Evolutionary conservation across 441 rosid species (phyloP).

Genomic region (Pelargonium australe): DNA sequence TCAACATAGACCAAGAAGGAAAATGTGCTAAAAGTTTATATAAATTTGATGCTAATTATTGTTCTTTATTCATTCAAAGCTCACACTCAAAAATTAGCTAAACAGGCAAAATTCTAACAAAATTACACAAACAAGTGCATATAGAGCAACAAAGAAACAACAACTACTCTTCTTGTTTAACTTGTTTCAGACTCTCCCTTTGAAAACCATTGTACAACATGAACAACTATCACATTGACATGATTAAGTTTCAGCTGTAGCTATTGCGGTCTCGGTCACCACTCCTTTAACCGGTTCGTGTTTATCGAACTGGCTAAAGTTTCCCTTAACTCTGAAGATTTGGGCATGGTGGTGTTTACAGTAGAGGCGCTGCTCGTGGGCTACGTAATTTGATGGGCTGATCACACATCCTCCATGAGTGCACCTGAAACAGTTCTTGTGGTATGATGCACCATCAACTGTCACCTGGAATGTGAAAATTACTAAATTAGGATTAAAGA

Average conservation of each 20-base stretch:
- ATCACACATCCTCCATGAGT: constrained; percentile 62
- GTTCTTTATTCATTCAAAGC: background rate
- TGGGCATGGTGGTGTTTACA: constrained; percentile 72
- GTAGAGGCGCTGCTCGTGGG: constrained; percentile 59
- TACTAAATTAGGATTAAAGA: no score
- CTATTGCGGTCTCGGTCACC: constrained; percentile 21
- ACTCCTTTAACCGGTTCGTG: constrained; percentile 26
- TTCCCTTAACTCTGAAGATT: constrained; percentile 66
- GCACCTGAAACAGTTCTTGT: constrained; percentile 66
- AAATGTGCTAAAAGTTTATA: no score
- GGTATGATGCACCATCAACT: constrained; percentile 64
- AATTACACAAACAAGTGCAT: background rate
- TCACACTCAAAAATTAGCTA: background rate
- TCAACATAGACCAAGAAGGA: no score
- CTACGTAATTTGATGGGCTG: constrained; percentile 60
- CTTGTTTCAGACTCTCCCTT: constrained; percentile 9
- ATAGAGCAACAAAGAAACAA: constrained; percentile 1
- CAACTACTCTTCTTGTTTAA: constrained; percentile 11
- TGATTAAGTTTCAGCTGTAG: constrained; percentile 21
- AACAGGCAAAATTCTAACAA: background rate
- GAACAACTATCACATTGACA: background rate
- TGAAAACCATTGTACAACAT: constrained; percentile 5
- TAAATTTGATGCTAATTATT: background rate
- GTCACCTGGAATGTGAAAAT: constrained; percentile 44
- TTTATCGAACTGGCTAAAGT: constrained; percentile 66